Evolutionary conservation across 305 asterid species (phyloP), one percentile per base, ranked within the genome.

Genomic region (Fraxinus baroniana): DNA sequence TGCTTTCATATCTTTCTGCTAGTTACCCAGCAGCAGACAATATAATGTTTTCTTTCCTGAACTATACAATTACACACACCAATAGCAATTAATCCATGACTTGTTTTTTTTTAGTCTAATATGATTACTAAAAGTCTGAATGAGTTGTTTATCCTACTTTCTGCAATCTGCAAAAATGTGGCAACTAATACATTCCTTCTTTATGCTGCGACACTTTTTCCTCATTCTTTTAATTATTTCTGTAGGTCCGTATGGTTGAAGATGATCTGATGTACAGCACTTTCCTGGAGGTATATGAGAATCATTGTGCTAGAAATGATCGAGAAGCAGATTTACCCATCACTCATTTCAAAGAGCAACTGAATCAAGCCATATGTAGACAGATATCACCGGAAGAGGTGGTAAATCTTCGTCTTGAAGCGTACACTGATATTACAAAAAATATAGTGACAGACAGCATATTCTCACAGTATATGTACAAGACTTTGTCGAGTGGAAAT

Each of bases 261-360:
- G 99, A 97, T 84, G 99, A 97, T 90, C 87, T 97, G 75, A 95
- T 94, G 94, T 95, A 97, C 90, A 97, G 94, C 92, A 97, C 99
- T 79, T 93, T 94, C 87, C 94, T 97, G 20, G 98, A 97, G 94
- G 99, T 97, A 74, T 97, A 97, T 79, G 99, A 97, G 91, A 97
- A 93, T 86, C 97, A 97, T 81, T 97, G 98, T 92, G 97, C 99
- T 78, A 92, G 99, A 86, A 92, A 97, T 80, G 94, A 93, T 81
- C 85, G 97, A 70, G 99, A 97, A 87, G 96, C 98, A 20, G 99
- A 97, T 81, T 87, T 88, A 73, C 99, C 99, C 0, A 93, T 94
- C 81, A 93, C 99, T 20, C 92, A 79, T 83, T 97, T 97, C 85
- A 97, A 95, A 89, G 99, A 97, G 92, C 97, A 94, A 80, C 88